Evolutionary conservation across 2,329 filamentous ascomycete species (phyloP), one percentile per base, ranked within the genome.

Genomic region (Ampelomyces quisqualis): DNA sequence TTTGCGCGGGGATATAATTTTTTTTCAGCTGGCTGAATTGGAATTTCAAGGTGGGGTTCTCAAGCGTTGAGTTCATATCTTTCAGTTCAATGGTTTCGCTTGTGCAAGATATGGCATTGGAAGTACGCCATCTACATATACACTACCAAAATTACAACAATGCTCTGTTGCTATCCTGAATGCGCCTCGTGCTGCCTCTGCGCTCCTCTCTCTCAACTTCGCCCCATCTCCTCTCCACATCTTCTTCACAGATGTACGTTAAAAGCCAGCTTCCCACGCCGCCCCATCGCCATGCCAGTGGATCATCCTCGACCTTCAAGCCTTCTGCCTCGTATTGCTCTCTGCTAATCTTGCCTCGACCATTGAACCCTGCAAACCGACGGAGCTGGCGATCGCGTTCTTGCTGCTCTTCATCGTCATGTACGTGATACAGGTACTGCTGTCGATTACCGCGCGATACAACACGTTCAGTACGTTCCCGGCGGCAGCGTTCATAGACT

Each of bases 351-450:
- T 50, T 58, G 5, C 56, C 57, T 31, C 47, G 55, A 2, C 58
- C 61, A 19, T 67, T 62, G 13, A 62, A 64, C 8, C 47, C 35
- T 0, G 53, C 62, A 42, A 64, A 68, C 2, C 46, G 52, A 5
- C 38, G 38, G 1, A 68, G 45, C 33, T 60, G 44, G 3, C 34
- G 27, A 54, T 84, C 80, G 1, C 80, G 68, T 34, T 77, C 73
- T 37, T 70, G 50, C 58, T 83, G 81, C 44, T 79, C 77, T 0
- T 68, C 60, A 0, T 81, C 81, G 46, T 85, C 80, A 4, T 76
- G 73, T 2, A 84, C 63, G 47, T 84, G 81, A 38, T 83, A 84
- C 1, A 84, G 69, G 53, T 77, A 74, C 52, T 84, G 81, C 47
- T 85, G 79, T 9, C 74, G 60, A n/a, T 79, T 82, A 0, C 81